Percentiles rank a stretch among this genome's conserved stretches.
Evolutionary conservation across 441 rosid species (phyloP).

Genomic region (Mallotus japonicus): DNA sequence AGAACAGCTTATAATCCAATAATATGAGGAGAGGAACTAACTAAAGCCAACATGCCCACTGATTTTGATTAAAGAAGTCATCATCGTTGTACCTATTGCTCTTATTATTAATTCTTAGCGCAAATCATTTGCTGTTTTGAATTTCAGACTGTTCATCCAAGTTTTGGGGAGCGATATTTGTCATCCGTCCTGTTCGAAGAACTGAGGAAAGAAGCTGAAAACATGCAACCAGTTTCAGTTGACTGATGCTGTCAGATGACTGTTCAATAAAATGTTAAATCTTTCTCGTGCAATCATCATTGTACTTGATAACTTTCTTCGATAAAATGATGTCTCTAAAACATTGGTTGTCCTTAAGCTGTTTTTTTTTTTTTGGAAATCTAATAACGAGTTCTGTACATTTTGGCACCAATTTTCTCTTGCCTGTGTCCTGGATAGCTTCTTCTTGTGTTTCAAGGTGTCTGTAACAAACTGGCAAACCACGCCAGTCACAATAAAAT

Average conservation of each 20-base stretch:
- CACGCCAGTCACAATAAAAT: background rate
- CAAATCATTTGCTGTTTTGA: constrained; percentile 4
- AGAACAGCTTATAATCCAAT: constrained; percentile 15
- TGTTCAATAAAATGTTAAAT: background rate
- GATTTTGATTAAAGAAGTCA: no score
- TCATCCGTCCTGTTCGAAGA: constrained; percentile 77
- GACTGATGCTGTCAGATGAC: constrained; percentile 37
- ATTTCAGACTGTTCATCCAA: constrained; percentile 74
- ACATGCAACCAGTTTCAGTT: constrained; percentile 86
- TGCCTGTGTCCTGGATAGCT: background rate
- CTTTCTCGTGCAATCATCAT: background rate
- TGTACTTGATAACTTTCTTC: background rate
- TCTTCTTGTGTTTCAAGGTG: background rate
- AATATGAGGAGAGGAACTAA: no score
- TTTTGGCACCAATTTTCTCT: background rate
- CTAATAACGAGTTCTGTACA: background rate
- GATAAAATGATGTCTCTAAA: background rate
- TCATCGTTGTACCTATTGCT: background rate
- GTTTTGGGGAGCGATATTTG: constrained; percentile 90
- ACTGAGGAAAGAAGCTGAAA: constrained; percentile 79
- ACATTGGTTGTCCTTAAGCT: background rate
- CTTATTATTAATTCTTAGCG: background rate
- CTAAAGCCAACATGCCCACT: no score
- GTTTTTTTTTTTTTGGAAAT: background rate
- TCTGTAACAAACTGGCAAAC: background rate